Base-by-base conservation (phyloP, 352 stramenopile species). In the Peronospora tabacina region DNA sequence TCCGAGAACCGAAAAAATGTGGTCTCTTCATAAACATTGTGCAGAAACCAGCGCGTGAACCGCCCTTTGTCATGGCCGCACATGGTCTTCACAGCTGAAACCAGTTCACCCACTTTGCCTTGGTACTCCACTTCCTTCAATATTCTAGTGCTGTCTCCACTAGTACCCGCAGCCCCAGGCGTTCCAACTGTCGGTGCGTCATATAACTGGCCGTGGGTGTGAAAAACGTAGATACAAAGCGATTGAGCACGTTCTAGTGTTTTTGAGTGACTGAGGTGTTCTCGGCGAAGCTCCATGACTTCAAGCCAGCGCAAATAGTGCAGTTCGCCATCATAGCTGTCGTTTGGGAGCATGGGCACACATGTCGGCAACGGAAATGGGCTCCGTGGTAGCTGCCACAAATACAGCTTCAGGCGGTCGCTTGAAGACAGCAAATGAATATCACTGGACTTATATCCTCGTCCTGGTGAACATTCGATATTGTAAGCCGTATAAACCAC, bases 71-170 rank as follows among this genome's bases (percentile, higher is more conserved):
- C 82, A 44, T 94, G 76, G 0, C 78, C 80, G 26, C 80, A 90
- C 72, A 94, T 87, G 0, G 74, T 91, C 57, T 94, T 94, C 16
- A 94, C 78, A 17, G 78, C 75, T 26, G 78, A 90, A 10, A 90
- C 74, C 12, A 94, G 63, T 47, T 94, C 82, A 15, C 78, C 71
- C 1, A 94, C 75, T 50, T 87, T 89, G 32, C 76, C 76, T 50
- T 89, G 81, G 37, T 91, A 91, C 17, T 91, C 81, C 10, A 88
- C 71, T 55, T 91, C 81, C 26, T 78, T 82, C 55, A 81, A 52
- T 19, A 87, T 71, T 10, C 73, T 70, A 43, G 45, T 83, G 28
- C 44, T 72, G 36, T 77, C 60, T 3, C 72, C 74, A 15, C 48
- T 66, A 33, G 49, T 32, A 44, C 35, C 43, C 16, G 38, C 46